Percentiles rank a stretch among this genome's conserved stretches.
These are phyloP conservation scores for Sarocladium oryzae DNA, from an alignment of 2,329 filamentous ascomycete genomes.

Conservation along the genomic window DNA sequence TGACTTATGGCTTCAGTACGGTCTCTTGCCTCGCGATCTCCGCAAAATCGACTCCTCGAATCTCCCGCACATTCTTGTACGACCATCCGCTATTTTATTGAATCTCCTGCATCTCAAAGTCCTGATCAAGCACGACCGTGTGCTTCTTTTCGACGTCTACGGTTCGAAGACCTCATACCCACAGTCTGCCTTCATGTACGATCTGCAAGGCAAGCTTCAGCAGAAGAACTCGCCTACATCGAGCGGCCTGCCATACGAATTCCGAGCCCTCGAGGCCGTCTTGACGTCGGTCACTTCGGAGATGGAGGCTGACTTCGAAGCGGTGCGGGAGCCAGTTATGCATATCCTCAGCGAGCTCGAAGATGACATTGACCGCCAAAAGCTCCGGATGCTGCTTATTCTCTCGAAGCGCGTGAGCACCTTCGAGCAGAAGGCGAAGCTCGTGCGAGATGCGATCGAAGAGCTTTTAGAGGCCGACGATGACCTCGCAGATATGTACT, in stretches of 20 bases:
- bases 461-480: slow-evolving; percentile 95
- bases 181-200: slow-evolving; percentile 96
- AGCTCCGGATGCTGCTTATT: slow-evolving; percentile 82
- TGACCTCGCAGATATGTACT: slow-evolving; percentile 89
- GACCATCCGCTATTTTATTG: slow-evolving; percentile 86
- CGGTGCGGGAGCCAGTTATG: slow-evolving; percentile 86
- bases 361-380: slow-evolving; percentile 93
- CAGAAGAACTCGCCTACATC: slow-evolving; percentile 58
- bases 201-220: slow-evolving; percentile 84
- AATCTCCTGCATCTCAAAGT: slow-evolving; percentile 96
- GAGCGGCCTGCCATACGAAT: slow-evolving; percentile 80
- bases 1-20: slow-evolving; percentile 55
- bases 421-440: slow-evolving; percentile 92
- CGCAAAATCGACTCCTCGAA: slow-evolving; percentile 97
- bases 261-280: slow-evolving; percentile 90
- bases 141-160: slow-evolving; percentile 93
- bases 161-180: slow-evolving; percentile 91
- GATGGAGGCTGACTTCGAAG: slow-evolving; percentile 89
- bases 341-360: slow-evolving; percentile 83
- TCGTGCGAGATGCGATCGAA: slow-evolving; percentile 91
- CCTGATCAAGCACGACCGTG: slow-evolving; percentile 88
- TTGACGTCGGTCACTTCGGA: slow-evolving; percentile 89
- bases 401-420: slow-evolving; percentile 93
- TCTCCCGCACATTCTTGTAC: slow-evolving; percentile 89
- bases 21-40: slow-evolving; percentile 85